Conservation (phyloP, 164 flowering plant genomes). For the Vitis amurensis region DNA sequence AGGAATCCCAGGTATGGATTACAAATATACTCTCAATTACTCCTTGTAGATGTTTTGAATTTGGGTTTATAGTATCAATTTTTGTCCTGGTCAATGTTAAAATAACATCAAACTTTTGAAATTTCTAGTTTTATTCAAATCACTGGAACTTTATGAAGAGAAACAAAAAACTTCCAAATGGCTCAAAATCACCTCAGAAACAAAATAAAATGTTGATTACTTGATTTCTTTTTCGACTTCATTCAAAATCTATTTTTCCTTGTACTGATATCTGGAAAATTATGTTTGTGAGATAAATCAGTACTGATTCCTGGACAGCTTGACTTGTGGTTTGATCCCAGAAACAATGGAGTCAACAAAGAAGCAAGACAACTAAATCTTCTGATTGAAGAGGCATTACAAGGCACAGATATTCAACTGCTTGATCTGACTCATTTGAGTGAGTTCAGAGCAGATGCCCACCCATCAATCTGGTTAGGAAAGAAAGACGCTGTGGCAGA, state of each 20-base stretch:
- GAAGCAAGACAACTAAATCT: slow-evolving; percentile 77
- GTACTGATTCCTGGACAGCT: slow-evolving; percentile 58
- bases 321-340: slow-evolving; percentile 90
- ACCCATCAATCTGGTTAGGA: slow-evolving; percentile 95
- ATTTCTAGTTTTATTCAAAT: background rate
- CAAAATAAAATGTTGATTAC: background rate
- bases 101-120: background rate
- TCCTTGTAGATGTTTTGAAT: background rate
- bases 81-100: background rate
- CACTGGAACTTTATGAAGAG: background rate
- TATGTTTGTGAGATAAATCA: background rate
- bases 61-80: background rate
- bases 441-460: slow-evolving; percentile 96
- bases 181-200: background rate
- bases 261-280: background rate
- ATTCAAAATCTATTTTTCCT: background rate
- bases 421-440: slow-evolving; percentile 85
- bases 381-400: slow-evolving; percentile 53
- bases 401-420: slow-evolving; percentile 50
- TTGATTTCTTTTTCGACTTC: background rate
- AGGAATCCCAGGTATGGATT: slow-evolving; percentile 57
- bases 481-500: slow-evolving; percentile 83
- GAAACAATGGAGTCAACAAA: slow-evolving; percentile 78
- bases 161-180: background rate
- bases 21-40: background rate